Evolutionary conservation across 805 yeast species (phyloP), one percentile per base, ranked within the genome.

Genomic region (Barnettozyma wickerhamii): DNA sequence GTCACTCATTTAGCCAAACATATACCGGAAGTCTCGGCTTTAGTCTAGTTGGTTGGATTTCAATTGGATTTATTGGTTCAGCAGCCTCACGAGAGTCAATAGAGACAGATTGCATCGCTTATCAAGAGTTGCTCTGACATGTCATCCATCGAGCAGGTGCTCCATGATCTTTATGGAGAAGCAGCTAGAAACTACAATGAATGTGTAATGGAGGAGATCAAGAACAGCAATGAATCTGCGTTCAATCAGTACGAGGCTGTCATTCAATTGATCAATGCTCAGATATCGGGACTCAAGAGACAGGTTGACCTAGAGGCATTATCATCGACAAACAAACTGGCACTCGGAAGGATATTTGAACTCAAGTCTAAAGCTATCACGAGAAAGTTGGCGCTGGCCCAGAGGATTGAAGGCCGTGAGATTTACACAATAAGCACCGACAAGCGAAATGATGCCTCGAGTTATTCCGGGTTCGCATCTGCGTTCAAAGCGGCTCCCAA

Each of bases 381-480:
- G 0, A 46, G 60, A 18, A 50, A 42, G 32, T 27, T 30, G 6
- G 28, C 31, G 6, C 43, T 47, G 13, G 40, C 41, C 18, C 28
- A 43, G 20, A 45, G 59, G 28, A 14, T 47, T 2, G 20, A 43
- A 2, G 33, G 23, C 14, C 44, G 45, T 3, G 47, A 46, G 32
- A 12, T 45, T 5, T 43, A 51, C 21, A 35, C 35, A 5, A 34
- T 55, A 3, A 45, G 38, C 12, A 46, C 40, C 2, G 35, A 35
- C 10, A 50, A 49, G 6, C 44, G 47, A 21, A 19, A 35, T 3
- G 48, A 46, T 17, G 56, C 50, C 5, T 35, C 53, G 2, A 55
- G 60, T 23, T 51, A 51, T 30, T 41, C 58, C 1, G 52, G 58
- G 2, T 55, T 55, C 37, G 44, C 49, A 33, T 48, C 57, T 5